Base-by-base conservation (phyloP, 352 stramenopile species). In the Elongisporangium anandrum region DNA sequence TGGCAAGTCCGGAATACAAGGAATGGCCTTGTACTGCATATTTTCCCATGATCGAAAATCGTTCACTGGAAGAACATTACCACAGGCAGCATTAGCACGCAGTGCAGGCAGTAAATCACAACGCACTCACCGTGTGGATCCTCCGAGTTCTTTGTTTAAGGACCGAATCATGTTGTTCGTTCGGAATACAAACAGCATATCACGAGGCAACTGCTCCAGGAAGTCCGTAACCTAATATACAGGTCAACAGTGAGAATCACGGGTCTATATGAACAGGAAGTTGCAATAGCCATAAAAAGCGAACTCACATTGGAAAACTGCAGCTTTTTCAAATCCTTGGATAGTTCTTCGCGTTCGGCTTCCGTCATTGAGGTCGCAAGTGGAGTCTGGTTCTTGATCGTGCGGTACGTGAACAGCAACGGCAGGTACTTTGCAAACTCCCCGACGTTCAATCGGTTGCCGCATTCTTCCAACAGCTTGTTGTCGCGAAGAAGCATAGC, bases 401-500 rank as follows among this genome's bases (percentile, higher is more conserved):
- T 69, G 13, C 90, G 86, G 60, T 92, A 96, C 22, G 88, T 97
- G 62, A 97, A 90, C 10, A 96, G 70, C 51, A 97, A 63, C 20
- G 88, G 89, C 50, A 97, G 68, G 23, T 85, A 88, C 39, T 88
- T 83, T 13, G 71, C 69, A 39, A 91, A 75, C 12, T 72, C 61
- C 1, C 77, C 81, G 55, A 93, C 69, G 45, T 88, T 76, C 12
- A 94, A 47, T 0, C 69, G 69, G 20, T 57, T 64, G 2, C 77
- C 79, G 59, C 85, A 90, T 52, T 89, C 63, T 29, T 81, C 65
- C 16, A 96, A 68, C 4, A 97, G 68, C 48, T 69, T 59, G 20
- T 81, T 77, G 69, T 99, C 91, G 19, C 90, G 88, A 59, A 98
- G 76, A 6, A 99, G 78, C 59, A 99, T 94, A 13, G 87, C 88